phyloP scores from a whole-genome alignment of 305 asterid genomes.

The Ilex paraguariensis region DNA sequence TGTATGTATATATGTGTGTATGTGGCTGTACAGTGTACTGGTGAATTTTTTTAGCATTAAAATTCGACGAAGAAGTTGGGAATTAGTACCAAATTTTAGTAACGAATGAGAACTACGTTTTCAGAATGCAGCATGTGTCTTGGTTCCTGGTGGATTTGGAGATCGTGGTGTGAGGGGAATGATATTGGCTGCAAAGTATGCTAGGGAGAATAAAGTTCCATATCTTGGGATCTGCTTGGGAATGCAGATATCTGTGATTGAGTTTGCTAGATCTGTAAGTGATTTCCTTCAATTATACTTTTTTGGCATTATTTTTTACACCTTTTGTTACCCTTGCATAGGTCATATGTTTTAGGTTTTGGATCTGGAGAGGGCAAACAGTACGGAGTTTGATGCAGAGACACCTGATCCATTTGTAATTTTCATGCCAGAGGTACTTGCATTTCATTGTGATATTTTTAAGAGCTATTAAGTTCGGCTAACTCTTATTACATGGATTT shows the following conservation, averaged over 20 bases:
- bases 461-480: slow-evolving; percentile 6
- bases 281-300: slow-evolving; percentile 2
- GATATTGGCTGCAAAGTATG: slow-evolving; percentile 97
- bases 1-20: too few species aligned
- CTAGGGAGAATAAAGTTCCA: slow-evolving; percentile 79
- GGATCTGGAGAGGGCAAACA: slow-evolving; percentile 64
- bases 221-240: slow-evolving; percentile 97
- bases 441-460: slow-evolving; percentile 8
- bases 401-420: slow-evolving; percentile 75
- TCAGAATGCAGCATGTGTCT: slow-evolving; percentile 83
- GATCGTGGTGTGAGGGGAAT: slow-evolving; percentile 96
- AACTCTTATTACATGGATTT: slow-evolving; percentile 1
- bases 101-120: slow-evolving; percentile 7
- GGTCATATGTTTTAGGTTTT: slow-evolving; percentile 41
- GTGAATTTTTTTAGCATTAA: too few species aligned
- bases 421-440: slow-evolving; percentile 95
- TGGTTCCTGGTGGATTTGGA: slow-evolving; percentile 99
- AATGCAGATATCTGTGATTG: slow-evolving; percentile 93
- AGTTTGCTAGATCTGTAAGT: slow-evolving; percentile 85
- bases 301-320: neutral
- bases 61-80: too few species aligned
- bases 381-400: slow-evolving; percentile 71
- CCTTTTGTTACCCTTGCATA: neutral
- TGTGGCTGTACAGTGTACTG: too few species aligned
- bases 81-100: too few species aligned